Base-by-base conservation (phyloP, 2,329 filamentous ascomycete genomes). In the Colletotrichum spinosum region DNA sequence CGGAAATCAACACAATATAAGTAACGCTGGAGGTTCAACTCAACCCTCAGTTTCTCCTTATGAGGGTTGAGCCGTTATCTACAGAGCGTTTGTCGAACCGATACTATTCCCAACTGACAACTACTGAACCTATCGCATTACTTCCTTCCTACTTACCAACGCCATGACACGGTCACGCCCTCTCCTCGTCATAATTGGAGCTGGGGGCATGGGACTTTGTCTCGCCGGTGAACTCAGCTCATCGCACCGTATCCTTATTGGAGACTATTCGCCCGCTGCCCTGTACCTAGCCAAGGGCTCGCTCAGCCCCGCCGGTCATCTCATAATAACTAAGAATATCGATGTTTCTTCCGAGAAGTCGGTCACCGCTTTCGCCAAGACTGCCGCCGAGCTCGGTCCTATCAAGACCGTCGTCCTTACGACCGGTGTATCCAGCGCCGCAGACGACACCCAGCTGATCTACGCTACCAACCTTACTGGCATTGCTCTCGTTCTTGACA, bases 371-470 rank as follows among this genome's bases (percentile, higher is more conserved):
- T 58, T 65, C 5, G 38, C 55, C 2, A 33, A 59, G 44, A 46
- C 38, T 4, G 55, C 61, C 8, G 33, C 51, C 3, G 10, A 8
- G 8, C 10, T 39, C 2, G 50, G 61, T 39, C 12, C n/a, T 2
- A 54, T 65, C 13, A 48, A 55, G 57, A 55, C 44, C 2, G 61
- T 65, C 3, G 38, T 60, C 10, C 48, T 60, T 38, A 60, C 56
- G 4, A 56, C 61, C 3, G 51, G 61, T 13, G 33, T 60, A 15
- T 65, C 56, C 25, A 46, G 50, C 4, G 51, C 45, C 3, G 34
- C 17, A 15, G 44, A 53, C 34, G 8, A 54, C 10, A 17, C 55
- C 34, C 10, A 51, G 45, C 42, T 49, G 13, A 55, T 65, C 51
- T 55, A 55, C 25, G 44, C 42, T 1, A 55, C 46, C 1, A 60